phyloP scores from a whole-genome alignment of 1,284 basidiomycete genomes.

The Cutaneotrichosporon cutaneum region DNA sequence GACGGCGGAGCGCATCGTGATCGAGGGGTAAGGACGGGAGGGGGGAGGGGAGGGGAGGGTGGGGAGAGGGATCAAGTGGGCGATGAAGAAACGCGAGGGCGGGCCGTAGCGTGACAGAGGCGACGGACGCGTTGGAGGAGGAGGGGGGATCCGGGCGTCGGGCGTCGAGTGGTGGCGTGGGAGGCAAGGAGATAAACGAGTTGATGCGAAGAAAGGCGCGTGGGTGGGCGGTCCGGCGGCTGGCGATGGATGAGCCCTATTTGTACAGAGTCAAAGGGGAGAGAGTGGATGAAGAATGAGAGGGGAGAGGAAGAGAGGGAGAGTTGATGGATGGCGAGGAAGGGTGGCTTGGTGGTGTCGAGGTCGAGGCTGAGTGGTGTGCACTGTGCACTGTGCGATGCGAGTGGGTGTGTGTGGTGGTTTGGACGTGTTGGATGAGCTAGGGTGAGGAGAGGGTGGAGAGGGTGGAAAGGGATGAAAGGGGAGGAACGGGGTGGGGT shows the following conservation, averaged over 20 bases:
- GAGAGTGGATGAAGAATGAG: not conserved
- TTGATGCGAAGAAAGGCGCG: conserved; percentile 27
- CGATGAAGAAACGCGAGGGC: not conserved
- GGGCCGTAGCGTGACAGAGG: conserved; percentile 29
- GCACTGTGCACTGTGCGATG: not conserved
- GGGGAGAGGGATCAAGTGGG: conserved; percentile 8
- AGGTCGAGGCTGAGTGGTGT: not conserved
- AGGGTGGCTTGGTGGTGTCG: not conserved
- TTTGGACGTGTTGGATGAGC: not conserved
- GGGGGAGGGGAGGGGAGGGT: not conserved
- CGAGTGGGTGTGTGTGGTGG: not conserved
- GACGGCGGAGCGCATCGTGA: conserved; percentile 18
- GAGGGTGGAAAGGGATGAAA: too few relatives aligned
- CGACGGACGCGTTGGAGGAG: conserved; percentile 15
- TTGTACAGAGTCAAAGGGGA: not conserved
- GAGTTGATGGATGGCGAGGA: not conserved
- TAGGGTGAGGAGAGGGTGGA: too few relatives aligned
- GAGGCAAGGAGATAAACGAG: conserved; percentile 36
- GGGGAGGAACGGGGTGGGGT: too few relatives aligned
- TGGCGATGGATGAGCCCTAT: not conserved
- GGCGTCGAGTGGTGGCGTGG: conserved; percentile 24
- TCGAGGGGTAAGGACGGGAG: not conserved
- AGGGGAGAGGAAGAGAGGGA: not conserved
- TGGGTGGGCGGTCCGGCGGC: not conserved
- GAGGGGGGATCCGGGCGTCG: conserved; percentile 32